Base-by-base conservation (phyloP, 139 green algal species). In the Micractinium conductrix region DNA sequence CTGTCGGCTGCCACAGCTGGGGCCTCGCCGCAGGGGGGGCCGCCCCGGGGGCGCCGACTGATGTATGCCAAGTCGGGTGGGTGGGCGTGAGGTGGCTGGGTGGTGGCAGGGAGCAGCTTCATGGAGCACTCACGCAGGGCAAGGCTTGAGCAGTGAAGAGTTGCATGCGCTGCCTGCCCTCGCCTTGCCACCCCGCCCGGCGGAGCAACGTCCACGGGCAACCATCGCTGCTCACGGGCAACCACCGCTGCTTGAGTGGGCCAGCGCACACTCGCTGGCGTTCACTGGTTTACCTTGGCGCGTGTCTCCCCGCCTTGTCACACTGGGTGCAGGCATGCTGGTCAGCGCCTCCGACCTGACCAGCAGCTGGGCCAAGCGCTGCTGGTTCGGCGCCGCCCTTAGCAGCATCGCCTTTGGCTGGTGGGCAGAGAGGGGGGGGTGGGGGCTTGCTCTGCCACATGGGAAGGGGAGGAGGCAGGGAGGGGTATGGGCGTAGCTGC, bases 61-160 rank as follows among this genome's bases (percentile, higher is more conserved):
- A 81, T 86, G 81, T 86, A 86, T 33, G 68, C n/a, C 72, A 86
- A 86, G 55, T 81, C 72, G 30, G 81, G 81, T 81, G 71, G 28
- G 69, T 53, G 33, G 24, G 40, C 43, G 22, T 6, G 19, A 24
- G 70, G 40, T 37, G 72, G 43, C 10, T 38, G 44, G 14, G 44
- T 65, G 28, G 28, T 10, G n/a, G n/a, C n/a, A n/a, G n/a, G n/a
- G n/a, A n/a, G n/a, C n/a, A n/a, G n/a, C n/a, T n/a, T n/a, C n/a
- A n/a, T n/a, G n/a, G n/a, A n/a, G n/a, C n/a, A n/a, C n/a, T n/a
- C n/a, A n/a, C n/a, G n/a, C n/a, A 17, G 24, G 40, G n/a, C 65
- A 43, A 43, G 33, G 12, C 1, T 14, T 72, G 33, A 9, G n/a
- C 1, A 44, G 14, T 44, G 7, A 43, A 14, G 33, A 28, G 22